Evolutionary conservation across 768 basidiomycete genomes (phyloP).

Genomic region (Hortiboletus flavorubellus): DNA sequence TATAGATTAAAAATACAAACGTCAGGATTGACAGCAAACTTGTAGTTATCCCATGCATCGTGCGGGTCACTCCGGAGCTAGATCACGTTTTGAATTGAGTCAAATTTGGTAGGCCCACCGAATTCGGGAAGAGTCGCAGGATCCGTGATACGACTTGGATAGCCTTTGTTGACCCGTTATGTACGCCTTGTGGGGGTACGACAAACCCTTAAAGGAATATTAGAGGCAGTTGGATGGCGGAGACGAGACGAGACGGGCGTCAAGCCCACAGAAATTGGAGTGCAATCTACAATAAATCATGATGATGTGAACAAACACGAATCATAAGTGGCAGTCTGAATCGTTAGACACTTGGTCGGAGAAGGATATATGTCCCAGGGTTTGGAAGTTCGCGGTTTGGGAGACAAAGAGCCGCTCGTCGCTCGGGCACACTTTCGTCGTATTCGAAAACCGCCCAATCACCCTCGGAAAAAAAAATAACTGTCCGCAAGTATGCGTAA

Average conservation of each 20-base stretch:
- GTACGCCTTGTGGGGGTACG: neutral
- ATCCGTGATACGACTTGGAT: conserved; percentile 17
- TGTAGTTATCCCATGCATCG: conserved; percentile 24
- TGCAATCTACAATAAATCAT: neutral
- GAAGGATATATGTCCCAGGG: neutral
- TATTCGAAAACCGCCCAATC: neutral
- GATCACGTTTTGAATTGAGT: conserved; percentile 29
- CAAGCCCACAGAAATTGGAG: neutral
- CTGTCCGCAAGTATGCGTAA: neutral
- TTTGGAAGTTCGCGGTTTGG: neutral
- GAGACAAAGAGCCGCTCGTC: neutral
- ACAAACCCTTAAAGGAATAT: neutral
- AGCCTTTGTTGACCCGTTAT: conserved; percentile 15
- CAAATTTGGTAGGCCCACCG: conserved; percentile 18
- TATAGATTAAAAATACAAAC: conserved; percentile 10
- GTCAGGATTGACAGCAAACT: conserved; percentile 27
- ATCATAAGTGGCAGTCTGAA: neutral
- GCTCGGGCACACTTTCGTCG: neutral
- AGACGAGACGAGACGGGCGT: neutral
- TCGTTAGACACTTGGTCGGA: neutral
- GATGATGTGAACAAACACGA: neutral
- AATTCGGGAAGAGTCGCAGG: conserved; percentile 1
- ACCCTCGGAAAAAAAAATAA: neutral
- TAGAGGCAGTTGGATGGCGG: neutral
- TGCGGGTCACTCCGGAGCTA: conserved; percentile 26